Evolutionary conservation across 2,329 filamentous ascomycete genomes (phyloP).

Genomic region (Ceratocystis huliohia): DNA sequence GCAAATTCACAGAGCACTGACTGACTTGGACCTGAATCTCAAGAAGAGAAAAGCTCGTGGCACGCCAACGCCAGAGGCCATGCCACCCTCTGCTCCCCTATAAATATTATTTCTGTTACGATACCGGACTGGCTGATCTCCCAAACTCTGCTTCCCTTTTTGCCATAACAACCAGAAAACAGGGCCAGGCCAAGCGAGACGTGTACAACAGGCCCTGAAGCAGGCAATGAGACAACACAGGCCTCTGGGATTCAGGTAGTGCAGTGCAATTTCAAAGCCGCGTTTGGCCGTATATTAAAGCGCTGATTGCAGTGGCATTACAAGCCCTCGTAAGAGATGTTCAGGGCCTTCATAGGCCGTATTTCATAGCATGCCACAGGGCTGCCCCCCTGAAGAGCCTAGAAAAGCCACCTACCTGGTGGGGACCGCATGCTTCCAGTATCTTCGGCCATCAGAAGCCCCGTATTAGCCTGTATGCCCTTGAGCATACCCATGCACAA

Average conservation of each 20-base stretch:
- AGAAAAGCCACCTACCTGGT: neutral
- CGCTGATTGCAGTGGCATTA: slow-evolving; percentile 1
- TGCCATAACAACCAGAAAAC: neutral
- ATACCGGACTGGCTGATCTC: neutral
- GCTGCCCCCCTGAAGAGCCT: neutral
- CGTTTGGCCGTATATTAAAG: neutral
- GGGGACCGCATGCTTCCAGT: neutral
- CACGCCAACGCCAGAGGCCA: neutral
- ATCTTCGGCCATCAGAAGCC: neutral
- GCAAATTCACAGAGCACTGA: neutral
- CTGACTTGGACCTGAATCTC: neutral
- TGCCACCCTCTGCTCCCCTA: neutral
- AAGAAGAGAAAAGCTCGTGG: neutral
- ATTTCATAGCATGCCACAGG: neutral
- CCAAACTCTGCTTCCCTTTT: neutral
- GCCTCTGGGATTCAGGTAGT: neutral
- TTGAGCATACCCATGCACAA: neutral
- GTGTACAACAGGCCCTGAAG: neutral
- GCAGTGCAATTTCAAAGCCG: neutral
- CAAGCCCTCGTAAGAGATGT: neutral
- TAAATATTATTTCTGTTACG: neutral
- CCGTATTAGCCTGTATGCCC: no score
- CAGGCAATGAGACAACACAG: neutral
- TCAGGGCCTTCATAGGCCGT: neutral
- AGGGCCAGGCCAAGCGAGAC: no score